These are phyloP conservation scores for Sphenostylis stenocarpa DNA, from an alignment of 306 rosid species.

Conservation along the genomic window DNA sequence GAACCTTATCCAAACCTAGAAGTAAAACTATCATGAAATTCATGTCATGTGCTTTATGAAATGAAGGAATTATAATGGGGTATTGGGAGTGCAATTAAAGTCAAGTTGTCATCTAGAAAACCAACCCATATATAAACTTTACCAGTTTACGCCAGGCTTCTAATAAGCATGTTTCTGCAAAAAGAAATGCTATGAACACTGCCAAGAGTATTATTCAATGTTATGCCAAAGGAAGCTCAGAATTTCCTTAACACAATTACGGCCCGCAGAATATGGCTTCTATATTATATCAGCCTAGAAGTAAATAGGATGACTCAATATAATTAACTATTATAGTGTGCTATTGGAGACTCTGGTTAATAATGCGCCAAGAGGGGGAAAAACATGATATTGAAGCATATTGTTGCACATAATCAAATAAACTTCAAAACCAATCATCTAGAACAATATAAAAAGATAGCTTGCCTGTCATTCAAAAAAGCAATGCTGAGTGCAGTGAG, in stretches of 20 bases:
- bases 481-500: slow-evolving; percentile 89
- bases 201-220: background rate
- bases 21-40: background rate
- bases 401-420: slow-evolving; percentile 11
- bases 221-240: slow-evolving; percentile 7
- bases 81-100: background rate
- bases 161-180: slow-evolving; percentile 5
- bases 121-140: slow-evolving; percentile 5
- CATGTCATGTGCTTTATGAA: background rate
- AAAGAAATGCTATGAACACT: slow-evolving; percentile 10
- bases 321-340: background rate
- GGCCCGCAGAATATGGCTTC: slow-evolving; percentile 7
- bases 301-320: background rate
- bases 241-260: background rate
- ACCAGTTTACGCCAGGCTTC: background rate
- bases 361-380: background rate
- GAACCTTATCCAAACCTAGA: background rate
- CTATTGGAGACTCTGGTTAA: background rate
- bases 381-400: background rate
- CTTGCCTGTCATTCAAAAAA: slow-evolving; percentile 90
- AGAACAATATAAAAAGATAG: background rate
- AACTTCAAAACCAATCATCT: background rate
- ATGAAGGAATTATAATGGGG: background rate
- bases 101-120: background rate
- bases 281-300: background rate